Evolutionary conservation across 768 basidiomycete genomes (phyloP).

Genomic region (Pisolithus tinctorius): DNA sequence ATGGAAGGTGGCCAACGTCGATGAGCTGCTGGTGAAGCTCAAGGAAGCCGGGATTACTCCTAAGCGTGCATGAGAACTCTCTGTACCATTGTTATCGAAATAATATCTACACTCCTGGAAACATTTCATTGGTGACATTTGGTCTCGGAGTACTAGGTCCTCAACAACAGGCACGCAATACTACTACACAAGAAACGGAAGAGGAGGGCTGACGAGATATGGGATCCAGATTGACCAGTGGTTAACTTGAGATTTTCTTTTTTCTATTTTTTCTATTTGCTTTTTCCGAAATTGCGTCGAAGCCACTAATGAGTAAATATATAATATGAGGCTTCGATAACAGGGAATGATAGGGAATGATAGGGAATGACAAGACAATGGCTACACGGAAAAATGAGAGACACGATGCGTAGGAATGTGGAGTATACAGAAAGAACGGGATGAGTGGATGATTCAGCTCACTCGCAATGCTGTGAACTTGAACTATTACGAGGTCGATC

Average conservation of each 20-base stretch:
- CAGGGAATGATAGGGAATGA: too few relatives aligned
- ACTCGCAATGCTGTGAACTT: background rate
- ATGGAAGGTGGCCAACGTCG: constrained; percentile 68
- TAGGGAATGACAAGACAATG: background rate
- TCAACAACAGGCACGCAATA: background rate
- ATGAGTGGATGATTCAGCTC: background rate
- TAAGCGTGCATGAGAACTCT: constrained; percentile 13
- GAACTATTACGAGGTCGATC: background rate
- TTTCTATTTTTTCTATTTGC: background rate
- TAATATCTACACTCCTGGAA: constrained; percentile 1
- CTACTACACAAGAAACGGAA: constrained; percentile 9
- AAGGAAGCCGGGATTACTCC: constrained; percentile 70
- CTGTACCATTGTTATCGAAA: background rate
- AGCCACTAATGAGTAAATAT: background rate
- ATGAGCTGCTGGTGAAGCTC: constrained; percentile 82
- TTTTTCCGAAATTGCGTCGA: too few relatives aligned
- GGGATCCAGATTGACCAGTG: background rate
- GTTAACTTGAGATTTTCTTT: background rate
- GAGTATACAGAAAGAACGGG: background rate
- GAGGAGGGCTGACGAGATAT: constrained; percentile 13
- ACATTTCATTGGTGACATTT: background rate
- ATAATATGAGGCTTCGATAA: background rate
- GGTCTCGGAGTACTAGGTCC: background rate
- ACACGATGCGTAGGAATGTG: background rate
- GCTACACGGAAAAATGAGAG: background rate